Evolutionary conservation across 208 protist genomes (phyloP), one percentile per base, ranked within the genome.

Genomic region (Wallacemonas collosoma): DNA sequence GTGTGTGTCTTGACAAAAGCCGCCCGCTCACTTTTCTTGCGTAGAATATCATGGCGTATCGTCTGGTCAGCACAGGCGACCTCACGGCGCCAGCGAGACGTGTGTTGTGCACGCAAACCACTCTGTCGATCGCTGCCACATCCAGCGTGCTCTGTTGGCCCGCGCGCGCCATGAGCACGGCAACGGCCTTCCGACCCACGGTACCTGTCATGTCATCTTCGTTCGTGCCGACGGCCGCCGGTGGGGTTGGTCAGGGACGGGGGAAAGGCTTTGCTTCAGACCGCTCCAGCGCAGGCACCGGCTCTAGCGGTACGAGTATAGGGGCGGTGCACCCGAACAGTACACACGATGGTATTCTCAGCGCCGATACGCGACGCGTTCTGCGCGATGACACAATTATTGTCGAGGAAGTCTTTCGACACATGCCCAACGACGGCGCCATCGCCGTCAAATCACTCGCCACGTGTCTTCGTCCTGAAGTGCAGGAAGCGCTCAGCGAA

Each of bases 401-500:
- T 43, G 53, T 93, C n/a, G 76, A 70, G 12, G 76, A 81, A 45
- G 54, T 96, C 60, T 80, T 91, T 9, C 80, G 81, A 54, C 69
- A 79, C 63, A 71, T 96, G 38, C 87, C 85, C 1, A 76, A 65
- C 39, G 80, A 88, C 45, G 87, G 84, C 1, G 83, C 87, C 58
- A 85, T 93, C 67, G 81, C 82, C 7, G 50, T 93, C 60, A 95
- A 91, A 76, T 86, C 86, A 2, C 82, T 95, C 45, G 79, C 73
- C 63, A 75, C 86, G 1, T 60, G 82, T 50, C 78, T 95, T 8
- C 38, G 58, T 35, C 66, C 72, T 1, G 77, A 85, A 50, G 77
- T 96, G 35, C 85, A 92, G 72, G 88, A 96, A 60, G 91, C 91
- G 3, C 74, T 96, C 26, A 85, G 86, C 57, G 88, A 94, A 77